A percentile compares a stretch with the other conserved stretches of the same genome.
Evolutionary conservation across 208 protist genomes (phyloP).

Genomic region (Tritrichomonas musculus): DNA sequence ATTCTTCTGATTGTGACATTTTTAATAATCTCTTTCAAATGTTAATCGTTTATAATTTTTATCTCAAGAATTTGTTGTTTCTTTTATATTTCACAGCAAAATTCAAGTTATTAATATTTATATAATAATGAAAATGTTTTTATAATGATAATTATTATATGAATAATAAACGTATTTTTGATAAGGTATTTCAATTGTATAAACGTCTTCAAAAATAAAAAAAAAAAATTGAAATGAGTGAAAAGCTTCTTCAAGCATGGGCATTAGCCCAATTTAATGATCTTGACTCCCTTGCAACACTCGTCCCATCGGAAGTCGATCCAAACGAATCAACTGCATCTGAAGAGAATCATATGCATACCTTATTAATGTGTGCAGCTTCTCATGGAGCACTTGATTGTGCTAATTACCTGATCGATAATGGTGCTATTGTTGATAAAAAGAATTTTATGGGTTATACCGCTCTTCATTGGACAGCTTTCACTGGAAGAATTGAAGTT

Average conservation of each 20-base stretch:
- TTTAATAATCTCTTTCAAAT: too few relatives aligned
- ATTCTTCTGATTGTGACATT: too few relatives aligned
- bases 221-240: neutral
- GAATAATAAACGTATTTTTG: too few relatives aligned
- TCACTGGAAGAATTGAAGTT: neutral
- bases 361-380: neutral
- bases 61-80: too few relatives aligned
- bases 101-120: too few relatives aligned
- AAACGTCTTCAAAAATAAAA: too few relatives aligned
- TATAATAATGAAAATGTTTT: too few relatives aligned
- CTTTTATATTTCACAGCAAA: too few relatives aligned
- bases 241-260: neutral
- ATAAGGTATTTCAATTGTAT: too few relatives aligned
- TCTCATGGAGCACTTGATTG: neutral
- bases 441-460: conserved; percentile 19
- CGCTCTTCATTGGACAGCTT: conserved; percentile 19
- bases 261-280: neutral
- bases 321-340: neutral
- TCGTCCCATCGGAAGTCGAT: neutral
- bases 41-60: too few relatives aligned
- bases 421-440: neutral
- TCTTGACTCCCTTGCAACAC: neutral
- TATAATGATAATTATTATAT: too few relatives aligned
- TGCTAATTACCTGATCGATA: neutral
- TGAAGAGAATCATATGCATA: neutral